These are phyloP conservation scores for Tylopilus plumbeoviolaceoides DNA, from an alignment of 768 basidiomycete species.

Conservation along the genomic window DNA sequence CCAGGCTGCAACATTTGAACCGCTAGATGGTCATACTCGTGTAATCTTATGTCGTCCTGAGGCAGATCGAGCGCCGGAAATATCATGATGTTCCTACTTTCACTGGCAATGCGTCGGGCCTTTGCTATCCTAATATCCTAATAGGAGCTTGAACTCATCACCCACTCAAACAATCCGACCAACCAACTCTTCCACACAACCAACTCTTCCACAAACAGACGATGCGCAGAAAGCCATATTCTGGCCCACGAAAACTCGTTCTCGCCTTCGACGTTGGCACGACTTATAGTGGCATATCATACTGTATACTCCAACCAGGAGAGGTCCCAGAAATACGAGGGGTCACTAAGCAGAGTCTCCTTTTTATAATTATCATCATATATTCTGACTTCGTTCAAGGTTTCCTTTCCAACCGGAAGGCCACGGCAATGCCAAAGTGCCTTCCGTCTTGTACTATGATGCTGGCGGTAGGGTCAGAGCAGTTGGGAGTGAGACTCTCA, in stretches of 20 bases:
- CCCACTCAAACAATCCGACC: too few species aligned
- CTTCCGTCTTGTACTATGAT: constrained; percentile 6
- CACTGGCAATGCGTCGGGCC: too few species aligned
- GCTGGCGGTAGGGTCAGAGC: background rate
- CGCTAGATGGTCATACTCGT: too few species aligned
- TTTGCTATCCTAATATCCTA: too few species aligned
- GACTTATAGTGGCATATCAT: background rate
- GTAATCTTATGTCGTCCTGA: too few species aligned
- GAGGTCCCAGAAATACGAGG: background rate
- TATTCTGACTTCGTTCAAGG: background rate
- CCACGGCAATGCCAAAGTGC: background rate
- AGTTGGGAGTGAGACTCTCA: background rate
- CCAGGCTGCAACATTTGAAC: too few species aligned
- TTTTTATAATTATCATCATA: background rate
- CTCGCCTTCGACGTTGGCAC: background rate
- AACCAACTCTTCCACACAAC: too few species aligned
- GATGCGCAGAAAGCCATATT: background rate
- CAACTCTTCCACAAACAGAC: background rate
- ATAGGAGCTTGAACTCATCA: too few species aligned
- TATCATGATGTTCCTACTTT: too few species aligned
- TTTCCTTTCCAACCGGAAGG: constrained; percentile 1
- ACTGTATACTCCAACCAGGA: background rate
- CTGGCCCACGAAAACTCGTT: background rate
- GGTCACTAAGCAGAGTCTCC: background rate
- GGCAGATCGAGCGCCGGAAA: too few species aligned